Conservation (phyloP, 2,329 filamentous ascomycete genomes). For the Aureobasidium sp. region DNA sequence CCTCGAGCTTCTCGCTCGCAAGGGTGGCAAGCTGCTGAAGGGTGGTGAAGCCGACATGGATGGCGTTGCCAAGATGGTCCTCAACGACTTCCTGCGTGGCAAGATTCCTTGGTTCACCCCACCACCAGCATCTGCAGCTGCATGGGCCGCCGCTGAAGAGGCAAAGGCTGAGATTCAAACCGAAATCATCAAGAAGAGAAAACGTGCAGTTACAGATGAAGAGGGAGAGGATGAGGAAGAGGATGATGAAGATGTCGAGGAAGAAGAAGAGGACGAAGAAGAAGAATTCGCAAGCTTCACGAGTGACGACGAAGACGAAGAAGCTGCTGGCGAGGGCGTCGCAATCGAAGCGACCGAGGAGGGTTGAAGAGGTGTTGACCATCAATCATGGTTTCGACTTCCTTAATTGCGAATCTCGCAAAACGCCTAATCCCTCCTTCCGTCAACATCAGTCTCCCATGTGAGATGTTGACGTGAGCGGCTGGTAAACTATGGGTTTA, state of each 20-base stretch:
- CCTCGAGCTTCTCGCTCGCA: constrained; percentile 77
- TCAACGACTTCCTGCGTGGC: constrained; percentile 92
- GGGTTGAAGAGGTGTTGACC: background rate
- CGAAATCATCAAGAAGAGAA: constrained; percentile 75
- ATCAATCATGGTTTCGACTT: background rate
- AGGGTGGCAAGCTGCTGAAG: constrained; percentile 76
- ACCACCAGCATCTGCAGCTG: constrained; percentile 48
- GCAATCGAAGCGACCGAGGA: constrained; percentile 2
- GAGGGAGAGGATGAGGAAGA: constrained; percentile 22
- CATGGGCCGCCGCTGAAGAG: constrained; percentile 47
- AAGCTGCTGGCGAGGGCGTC: constrained; percentile 2
- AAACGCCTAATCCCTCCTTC: background rate
- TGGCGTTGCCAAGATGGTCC: constrained; percentile 90
- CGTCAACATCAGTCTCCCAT: background rate
- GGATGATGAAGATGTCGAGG: constrained; percentile 42
- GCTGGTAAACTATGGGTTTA: background rate
- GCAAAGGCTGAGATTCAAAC: constrained; percentile 73
- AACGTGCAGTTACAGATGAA: constrained; percentile 42
- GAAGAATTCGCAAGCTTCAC: constrained; percentile 22
- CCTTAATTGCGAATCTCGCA: background rate
- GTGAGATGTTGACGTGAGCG: background rate
- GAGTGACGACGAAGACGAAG: constrained; percentile 23
- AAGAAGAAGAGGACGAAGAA: constrained; percentile 38
- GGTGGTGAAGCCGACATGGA: constrained; percentile 94
- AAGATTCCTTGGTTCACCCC: constrained; percentile 96